Evolutionary conservation across 148 eudicot genomes (phyloP).

Genomic region (Linanthus parryae): DNA sequence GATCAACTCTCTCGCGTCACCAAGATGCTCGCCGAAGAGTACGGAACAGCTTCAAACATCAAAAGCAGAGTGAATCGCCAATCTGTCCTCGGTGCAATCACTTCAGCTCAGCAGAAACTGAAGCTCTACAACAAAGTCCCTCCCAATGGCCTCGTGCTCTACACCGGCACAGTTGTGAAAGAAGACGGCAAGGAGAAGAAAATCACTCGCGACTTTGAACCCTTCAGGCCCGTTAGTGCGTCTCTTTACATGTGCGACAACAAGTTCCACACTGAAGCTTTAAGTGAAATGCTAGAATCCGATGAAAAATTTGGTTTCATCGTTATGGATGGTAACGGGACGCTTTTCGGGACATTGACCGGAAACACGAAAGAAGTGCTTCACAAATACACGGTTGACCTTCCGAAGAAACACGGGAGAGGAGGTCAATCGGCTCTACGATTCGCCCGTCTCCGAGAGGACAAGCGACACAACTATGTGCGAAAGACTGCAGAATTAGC

Average conservation of each 20-base stretch:
- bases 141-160: constrained; percentile 25
- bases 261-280: constrained; percentile 25
- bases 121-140: constrained; percentile 27
- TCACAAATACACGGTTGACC: constrained; percentile 24
- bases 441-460: constrained; percentile 29
- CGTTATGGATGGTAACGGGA: constrained; percentile 28
- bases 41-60: constrained; percentile 24
- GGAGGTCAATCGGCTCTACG: constrained; percentile 30
- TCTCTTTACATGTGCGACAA: constrained; percentile 24
- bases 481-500: constrained; percentile 27
- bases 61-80: constrained; percentile 28
- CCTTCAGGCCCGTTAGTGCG: constrained; percentile 22
- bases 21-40: constrained; percentile 27
- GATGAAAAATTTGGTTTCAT: constrained; percentile 26
- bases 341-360: constrained; percentile 25
- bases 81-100: constrained; percentile 21
- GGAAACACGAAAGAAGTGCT: constrained; percentile 26
- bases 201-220: constrained; percentile 23
- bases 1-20: constrained; percentile 26
- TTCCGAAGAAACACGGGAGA: constrained; percentile 28
- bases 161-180: constrained; percentile 21
- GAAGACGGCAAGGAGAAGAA: constrained; percentile 26
- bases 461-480: constrained; percentile 29
- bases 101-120: constrained; percentile 27
- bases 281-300: constrained; percentile 23